These are phyloP conservation scores for Capronia epimyces DNA, from an alignment of 2,329 filamentous ascomycete genomes.

Conservation along the genomic window DNA sequence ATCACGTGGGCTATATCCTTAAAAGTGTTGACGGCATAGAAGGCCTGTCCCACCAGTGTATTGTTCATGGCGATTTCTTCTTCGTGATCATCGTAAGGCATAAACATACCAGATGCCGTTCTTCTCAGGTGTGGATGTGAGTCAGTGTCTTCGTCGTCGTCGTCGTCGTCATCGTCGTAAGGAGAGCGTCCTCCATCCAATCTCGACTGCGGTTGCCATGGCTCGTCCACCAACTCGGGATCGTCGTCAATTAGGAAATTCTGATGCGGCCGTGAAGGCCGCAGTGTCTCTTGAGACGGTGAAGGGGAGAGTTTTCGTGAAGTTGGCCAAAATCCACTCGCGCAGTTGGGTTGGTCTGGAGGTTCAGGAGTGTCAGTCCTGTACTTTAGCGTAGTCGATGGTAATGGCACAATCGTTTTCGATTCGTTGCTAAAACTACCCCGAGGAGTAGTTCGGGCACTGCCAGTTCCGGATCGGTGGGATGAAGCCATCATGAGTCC, in stretches of 20 bases:
- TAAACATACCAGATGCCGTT: slow-evolving; percentile 83
- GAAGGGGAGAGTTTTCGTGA: slow-evolving; percentile 58
- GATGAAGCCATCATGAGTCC: slow-evolving; percentile 76
- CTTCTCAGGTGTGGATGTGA: slow-evolving; percentile 60
- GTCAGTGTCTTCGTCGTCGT: slow-evolving; percentile 52
- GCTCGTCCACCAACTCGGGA: slow-evolving; percentile 47
- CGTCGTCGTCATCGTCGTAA: slow-evolving; percentile 43
- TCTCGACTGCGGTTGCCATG: slow-evolving; percentile 39
- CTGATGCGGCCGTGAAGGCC: slow-evolving; percentile 62
- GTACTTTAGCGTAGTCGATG: slow-evolving; percentile 82
- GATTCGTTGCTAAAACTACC: slow-evolving; percentile 58
- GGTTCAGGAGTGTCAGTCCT: slow-evolving; percentile 68
- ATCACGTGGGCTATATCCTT: slow-evolving; percentile 61
- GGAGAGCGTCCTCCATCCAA: slow-evolving; percentile 15
- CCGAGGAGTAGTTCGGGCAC: slow-evolving; percentile 49
- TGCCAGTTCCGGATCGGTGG: slow-evolving; percentile 47
- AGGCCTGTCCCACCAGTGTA: slow-evolving; percentile 69
- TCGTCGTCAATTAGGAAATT: slow-evolving; percentile 62
- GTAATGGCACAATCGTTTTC: slow-evolving; percentile 82
- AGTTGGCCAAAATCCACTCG: slow-evolving; percentile 41
- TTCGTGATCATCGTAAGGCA: slow-evolving; percentile 72
- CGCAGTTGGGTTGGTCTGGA: slow-evolving; percentile 31
- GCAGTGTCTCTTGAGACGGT: slow-evolving; percentile 74
- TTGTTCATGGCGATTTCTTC: slow-evolving; percentile 50
- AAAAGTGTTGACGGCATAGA: slow-evolving; percentile 68